phyloP scores from a whole-genome alignment of 768 basidiomycete genomes.

The Leucosporidium scottii region DNA sequence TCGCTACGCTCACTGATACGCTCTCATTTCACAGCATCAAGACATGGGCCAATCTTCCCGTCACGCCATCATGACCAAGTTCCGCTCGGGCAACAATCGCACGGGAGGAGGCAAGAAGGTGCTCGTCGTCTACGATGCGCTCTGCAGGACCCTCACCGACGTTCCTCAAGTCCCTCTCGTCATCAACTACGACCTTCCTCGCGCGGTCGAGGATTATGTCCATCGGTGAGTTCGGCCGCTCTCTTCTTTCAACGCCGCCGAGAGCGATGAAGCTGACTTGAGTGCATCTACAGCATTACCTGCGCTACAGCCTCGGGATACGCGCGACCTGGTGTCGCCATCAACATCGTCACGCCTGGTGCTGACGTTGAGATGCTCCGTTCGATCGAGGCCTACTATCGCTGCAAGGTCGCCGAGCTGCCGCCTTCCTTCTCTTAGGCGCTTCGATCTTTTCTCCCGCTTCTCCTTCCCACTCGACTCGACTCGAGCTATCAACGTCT shows the following conservation, averaged over 20 bases:
- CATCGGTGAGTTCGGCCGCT: conserved; percentile 57
- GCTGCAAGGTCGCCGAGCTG: conserved; percentile 20
- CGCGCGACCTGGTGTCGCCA: conserved; percentile 78
- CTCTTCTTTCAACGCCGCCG: neutral
- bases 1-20: conserved; percentile 27
- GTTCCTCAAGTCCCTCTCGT: conserved; percentile 78
- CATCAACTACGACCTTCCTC: conserved; percentile 90
- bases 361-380: conserved; percentile 84
- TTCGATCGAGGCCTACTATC: conserved; percentile 95
- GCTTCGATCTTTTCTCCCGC: neutral
- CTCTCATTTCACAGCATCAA: conserved; percentile 57
- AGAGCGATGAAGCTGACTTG: neutral
- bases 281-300: conserved; percentile 54
- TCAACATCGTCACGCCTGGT: conserved; percentile 67
- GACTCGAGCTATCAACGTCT: neutral
- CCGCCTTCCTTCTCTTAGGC: neutral
- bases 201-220: conserved; percentile 94
- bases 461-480: neutral
- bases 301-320: conserved; percentile 80
- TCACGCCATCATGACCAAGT: conserved; percentile 74
- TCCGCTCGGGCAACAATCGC: conserved; percentile 52
- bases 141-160: conserved; percentile 74
- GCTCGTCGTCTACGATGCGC: conserved; percentile 87
- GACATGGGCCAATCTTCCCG: conserved; percentile 84
- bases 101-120: conserved; percentile 60